A percentile compares a stretch with the other conserved stretches of the same genome.
Evolutionary conservation across 768 basidiomycete genomes (phyloP).

Genomic region (Lactarius indigo): DNA sequence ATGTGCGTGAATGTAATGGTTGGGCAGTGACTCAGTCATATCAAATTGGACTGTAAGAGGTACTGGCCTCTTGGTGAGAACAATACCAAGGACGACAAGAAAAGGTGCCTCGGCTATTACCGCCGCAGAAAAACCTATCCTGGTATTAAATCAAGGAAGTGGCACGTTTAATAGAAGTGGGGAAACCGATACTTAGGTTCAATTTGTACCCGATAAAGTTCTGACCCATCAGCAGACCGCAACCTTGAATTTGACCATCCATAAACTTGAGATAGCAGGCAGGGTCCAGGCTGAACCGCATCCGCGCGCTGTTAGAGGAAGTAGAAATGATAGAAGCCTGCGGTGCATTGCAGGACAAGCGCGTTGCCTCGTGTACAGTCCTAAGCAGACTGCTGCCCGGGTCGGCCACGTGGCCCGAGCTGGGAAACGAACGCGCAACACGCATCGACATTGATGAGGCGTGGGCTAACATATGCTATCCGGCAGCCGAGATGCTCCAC

Average conservation of each 20-base stretch:
- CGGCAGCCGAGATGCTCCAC: neutral
- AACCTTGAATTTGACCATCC: neutral
- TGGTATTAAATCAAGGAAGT: constrained; percentile 18
- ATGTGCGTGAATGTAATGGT: neutral
- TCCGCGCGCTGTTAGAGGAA: neutral
- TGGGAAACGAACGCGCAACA: constrained; percentile 10
- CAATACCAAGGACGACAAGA: constrained; percentile 5
- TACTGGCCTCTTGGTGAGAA: constrained; percentile 1
- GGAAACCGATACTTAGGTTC: constrained; percentile 12
- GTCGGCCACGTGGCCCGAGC: constrained; percentile 8
- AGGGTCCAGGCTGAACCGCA: constrained; percentile 1
- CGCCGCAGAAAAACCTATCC: neutral
- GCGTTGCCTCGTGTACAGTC: neutral
- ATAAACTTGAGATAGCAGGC: neutral
- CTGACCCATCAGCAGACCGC: neutral
- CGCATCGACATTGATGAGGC: constrained; percentile 1
- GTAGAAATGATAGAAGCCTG: neutral
- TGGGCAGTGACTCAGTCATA: neutral
- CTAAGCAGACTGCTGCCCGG: neutral
- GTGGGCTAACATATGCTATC: neutral
- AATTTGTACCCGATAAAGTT: constrained; percentile 19
- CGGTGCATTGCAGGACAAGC: neutral
- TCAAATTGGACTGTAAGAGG: constrained; percentile 3
- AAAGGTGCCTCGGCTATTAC: neutral
- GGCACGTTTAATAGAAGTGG: constrained; percentile 14